Evolutionary conservation across 179 eudicot genomes (phyloP).

Genomic region (Beta lomatogona): DNA sequence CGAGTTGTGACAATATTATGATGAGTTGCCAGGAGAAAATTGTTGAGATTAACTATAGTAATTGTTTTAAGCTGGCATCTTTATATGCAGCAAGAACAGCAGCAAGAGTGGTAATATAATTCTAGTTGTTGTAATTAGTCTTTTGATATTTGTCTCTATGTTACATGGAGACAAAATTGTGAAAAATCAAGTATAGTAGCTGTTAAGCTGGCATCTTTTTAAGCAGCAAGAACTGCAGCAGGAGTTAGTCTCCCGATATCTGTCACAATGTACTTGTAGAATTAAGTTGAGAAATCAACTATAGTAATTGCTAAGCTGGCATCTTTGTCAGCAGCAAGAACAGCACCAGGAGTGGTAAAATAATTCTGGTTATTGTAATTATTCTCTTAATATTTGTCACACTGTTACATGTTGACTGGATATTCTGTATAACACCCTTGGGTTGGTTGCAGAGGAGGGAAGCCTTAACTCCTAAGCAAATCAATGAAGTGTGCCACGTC

Average conservation of each 20-base stretch:
- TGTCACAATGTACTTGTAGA: background rate
- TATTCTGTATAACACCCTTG: conserved; percentile 6
- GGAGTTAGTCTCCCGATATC: background rate
- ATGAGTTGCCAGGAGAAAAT: too few species aligned
- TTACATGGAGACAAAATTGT: background rate
- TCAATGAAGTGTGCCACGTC: conserved; percentile 72
- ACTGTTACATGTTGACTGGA: conserved; percentile 11
- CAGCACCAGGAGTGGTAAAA: background rate
- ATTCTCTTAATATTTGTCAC: background rate
- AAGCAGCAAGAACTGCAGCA: background rate
- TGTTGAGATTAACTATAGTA: background rate
- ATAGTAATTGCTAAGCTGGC: background rate
- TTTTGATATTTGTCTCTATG: background rate
- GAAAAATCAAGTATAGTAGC: background rate
- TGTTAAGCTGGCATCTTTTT: background rate
- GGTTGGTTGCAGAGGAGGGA: conserved; percentile 63
- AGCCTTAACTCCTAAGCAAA: conserved; percentile 77
- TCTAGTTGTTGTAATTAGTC: background rate
- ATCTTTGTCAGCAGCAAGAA: background rate
- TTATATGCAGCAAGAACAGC: background rate
- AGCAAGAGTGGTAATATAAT: background rate
- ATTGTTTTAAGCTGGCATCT: background rate
- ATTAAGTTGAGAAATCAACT: background rate
- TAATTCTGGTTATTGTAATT: background rate
- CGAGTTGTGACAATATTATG: background rate